Base-by-base conservation (phyloP, 495 filamentous ascomycete genomes). In the Aspergillus wentii region DNA sequence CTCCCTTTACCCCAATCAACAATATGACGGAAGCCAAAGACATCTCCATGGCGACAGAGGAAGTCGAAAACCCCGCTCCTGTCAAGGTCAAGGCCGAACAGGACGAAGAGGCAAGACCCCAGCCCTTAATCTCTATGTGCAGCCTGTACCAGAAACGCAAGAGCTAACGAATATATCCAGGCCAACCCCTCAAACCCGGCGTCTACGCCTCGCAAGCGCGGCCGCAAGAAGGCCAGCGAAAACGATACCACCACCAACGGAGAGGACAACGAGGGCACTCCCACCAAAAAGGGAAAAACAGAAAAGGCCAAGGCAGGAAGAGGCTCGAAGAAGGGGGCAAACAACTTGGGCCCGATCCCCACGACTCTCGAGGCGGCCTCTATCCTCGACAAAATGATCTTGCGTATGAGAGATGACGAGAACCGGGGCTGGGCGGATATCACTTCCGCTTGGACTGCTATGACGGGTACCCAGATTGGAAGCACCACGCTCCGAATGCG, bases 321-420 rank as follows among this genome's bases (percentile, higher is more conserved):
- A 35, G 43, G 26, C 38, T 9, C 15, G 34, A 20, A 33, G 20
- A 23, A 41, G 35, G 27, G 35, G n/a, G 35, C 21, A 27, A 13
- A 13, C 11, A 13, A 9, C 15, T 13, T 43, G 13, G 23, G 25
- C 1, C 41, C 48, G 0, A 52, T 54, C 45, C 51, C 51, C 1
- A 46, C 51, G 18, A 33, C 34, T 3, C 20, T 39, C 20, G 48
- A 44, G 8, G 22, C 19, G 4, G 51, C 46, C 9, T 26, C 42
- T 0, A 8, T 8, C 6, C 13, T 27, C 5, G 51, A 50, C 22
- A 34, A 20, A 5, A 39, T 50, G 40, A 50, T 61, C 17, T 26
- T 61, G 5, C 39, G 37, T 11, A 40, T 61, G 44, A 38, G 47
- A 17, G 54, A 61, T 13, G 42, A 39, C 0, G 44, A 58, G 15